These are phyloP conservation scores for Ligustrum vulgare DNA, from an alignment of 257 asterid species.

Conservation along the genomic window DNA sequence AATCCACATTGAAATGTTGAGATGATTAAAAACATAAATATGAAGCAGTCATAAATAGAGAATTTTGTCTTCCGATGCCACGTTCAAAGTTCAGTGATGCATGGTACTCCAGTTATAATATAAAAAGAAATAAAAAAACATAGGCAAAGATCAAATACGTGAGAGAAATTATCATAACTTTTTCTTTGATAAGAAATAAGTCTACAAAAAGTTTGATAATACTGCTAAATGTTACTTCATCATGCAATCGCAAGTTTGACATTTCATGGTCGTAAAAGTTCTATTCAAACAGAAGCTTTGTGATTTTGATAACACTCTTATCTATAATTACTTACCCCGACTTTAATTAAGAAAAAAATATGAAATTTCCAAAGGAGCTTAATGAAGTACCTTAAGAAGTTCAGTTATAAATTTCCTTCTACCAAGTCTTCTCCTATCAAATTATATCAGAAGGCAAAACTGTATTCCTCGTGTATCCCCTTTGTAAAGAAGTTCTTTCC, in stretches of 20 bases:
- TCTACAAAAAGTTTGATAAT: neutral
- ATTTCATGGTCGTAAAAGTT: neutral
- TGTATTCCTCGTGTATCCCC: neutral
- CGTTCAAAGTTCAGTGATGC: neutral
- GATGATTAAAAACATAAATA: neutral
- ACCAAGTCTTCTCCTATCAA: neutral
- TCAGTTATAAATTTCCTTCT: neutral
- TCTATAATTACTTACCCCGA: neutral
- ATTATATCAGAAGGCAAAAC: neutral
- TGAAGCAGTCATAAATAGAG: neutral
- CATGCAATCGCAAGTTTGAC: neutral
- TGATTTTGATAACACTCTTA: neutral
- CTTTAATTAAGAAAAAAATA: neutral
- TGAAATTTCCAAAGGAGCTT: neutral
- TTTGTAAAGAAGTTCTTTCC: neutral
- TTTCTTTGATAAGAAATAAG: neutral
- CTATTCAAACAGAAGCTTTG: neutral
- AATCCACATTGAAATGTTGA: neutral
- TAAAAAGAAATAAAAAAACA: neutral
- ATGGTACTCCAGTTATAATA: neutral
- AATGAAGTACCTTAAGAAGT: neutral
- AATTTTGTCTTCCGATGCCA: neutral
- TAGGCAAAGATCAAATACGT: neutral
- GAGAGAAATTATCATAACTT: no score
- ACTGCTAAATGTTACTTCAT: neutral